Evolutionary conservation across 2,329 filamentous ascomycete species (phyloP), one percentile per base, ranked within the genome.

Genomic region (Dactylellina haptotyla): DNA sequence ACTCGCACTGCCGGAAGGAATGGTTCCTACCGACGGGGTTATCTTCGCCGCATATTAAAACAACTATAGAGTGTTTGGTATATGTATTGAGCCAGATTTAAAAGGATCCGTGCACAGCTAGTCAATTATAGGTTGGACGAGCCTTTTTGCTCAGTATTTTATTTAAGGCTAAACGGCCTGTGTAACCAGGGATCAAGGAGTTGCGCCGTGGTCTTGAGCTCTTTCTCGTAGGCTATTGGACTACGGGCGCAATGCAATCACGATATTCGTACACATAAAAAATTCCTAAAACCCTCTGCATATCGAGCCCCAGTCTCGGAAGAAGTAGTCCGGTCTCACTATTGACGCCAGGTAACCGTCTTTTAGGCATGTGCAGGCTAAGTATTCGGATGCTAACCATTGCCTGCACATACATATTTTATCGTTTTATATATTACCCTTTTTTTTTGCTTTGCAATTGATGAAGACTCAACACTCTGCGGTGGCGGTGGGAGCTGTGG

Each of bases 11-110:
- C 69, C 69, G 69, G 69, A 73, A 46, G 69, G 61, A 73, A 57
- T 73, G 61, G 53, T 39, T 73, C 69, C 69, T 73, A 39, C 69
- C 69, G 69, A 61, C 69, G 69, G 69, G 54, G 54, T 66, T 57
- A 66, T 45, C 61, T 41, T 54, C 61, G 48, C 69, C 69, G 69
- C 69, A 73, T 65, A 73, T 62, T 73, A 62, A 73, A 73, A 56
- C 53, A 66, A 61, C 30, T 66, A 66, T 32, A 37, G 39, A 41
- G 32, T 32, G 51, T 54, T 54, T 58, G 53, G 59, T 64, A 45
- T 41, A 57, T 3, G 25, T 50, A 51, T 72, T 59, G 26, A 65
- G 58, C 67, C 41, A 65, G 69, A 73, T 72, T 66, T 73, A 62
- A 56, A 66, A 73, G 59, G 56, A 66, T 66, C 69, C 62, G 69